phyloP scores from a whole-genome alignment of 176 grass and related monocot genomes.

The Musa beccarii region DNA sequence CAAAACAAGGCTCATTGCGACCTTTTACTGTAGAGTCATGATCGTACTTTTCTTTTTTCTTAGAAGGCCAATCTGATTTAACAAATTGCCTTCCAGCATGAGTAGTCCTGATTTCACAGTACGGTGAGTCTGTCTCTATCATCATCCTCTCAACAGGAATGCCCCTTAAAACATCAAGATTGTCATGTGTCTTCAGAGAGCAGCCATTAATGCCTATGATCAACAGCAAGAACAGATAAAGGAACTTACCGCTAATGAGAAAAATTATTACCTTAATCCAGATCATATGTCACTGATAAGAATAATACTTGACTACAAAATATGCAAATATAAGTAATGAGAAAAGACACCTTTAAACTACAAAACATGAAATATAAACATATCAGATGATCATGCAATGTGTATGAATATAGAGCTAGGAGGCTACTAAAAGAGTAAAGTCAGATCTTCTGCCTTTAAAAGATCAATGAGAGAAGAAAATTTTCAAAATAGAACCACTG shows the following conservation, averaged over 20 bases:
- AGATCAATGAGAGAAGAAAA: not conserved
- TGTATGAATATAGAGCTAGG: not conserved
- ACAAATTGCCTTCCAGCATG: conserved; percentile 80
- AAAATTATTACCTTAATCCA: not conserved
- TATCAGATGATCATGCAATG: not conserved
- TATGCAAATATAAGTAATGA: conserved; percentile 4
- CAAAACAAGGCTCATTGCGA: conserved; percentile 84
- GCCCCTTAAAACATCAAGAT: conserved; percentile 64
- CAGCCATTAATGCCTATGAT: conserved; percentile 72
- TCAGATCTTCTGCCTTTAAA: not conserved
- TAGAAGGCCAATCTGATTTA: conserved; percentile 79
- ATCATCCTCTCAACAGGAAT: conserved; percentile 83
- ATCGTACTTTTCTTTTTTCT: conserved; percentile 97
- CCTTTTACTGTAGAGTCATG: conserved; percentile 55
- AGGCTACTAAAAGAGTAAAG: not conserved
- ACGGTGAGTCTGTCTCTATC: conserved; percentile 95
- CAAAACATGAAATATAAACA: not conserved
- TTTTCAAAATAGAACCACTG: not conserved
- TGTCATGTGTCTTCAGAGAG: conserved; percentile 76
- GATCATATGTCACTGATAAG: not conserved
- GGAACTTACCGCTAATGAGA: not conserved
- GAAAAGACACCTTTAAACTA: not conserved
- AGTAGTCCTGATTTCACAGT: conserved; percentile 91
- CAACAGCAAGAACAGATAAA: not conserved
- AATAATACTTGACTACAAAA: not conserved